Base-by-base conservation (phyloP, 2,329 filamentous ascomycete genomes). In the Fusarium subglutinans region DNA sequence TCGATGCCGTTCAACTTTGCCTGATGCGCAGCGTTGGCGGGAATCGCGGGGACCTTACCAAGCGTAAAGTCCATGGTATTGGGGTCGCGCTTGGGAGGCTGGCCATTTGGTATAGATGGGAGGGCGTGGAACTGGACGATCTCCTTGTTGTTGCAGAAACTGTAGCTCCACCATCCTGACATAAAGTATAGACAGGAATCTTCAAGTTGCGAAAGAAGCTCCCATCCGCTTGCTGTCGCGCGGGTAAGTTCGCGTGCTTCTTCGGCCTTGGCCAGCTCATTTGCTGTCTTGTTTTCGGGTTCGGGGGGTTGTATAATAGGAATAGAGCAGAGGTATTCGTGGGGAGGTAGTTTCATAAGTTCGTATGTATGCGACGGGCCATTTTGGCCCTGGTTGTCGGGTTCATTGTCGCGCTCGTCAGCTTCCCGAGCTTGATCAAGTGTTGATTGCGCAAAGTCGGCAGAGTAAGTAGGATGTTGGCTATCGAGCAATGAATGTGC, bases 111-210 rank as follows among this genome's bases (percentile, higher is more conserved):
- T 24, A 83, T 83, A 5, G 90, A 90, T 2, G 94, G 89, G 67
- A 96, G 84, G 50, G 94, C 94, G 81, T 98, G 95, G 83, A 97
- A 98, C 82, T 98, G 95, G 78, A 94, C 93, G 70, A 98, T 92
- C 72, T 96, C 91, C 70, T 92, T 89, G 80, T 94, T 94, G 84
- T 97, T 96, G 86, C 95, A 98, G 82, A 98, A 98, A 77, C 92
- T 93, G 83, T 98, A 98, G 79, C 93, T 96, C 95, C 95, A 98
- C 95, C 95, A 98, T 1, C 95, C 95, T 2, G 91, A 93, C 74
- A 95, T 85, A 73, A 87, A 90, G 84, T 96, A 97, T 72, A 98
- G 89, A 82, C 95, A 98, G 8, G 91, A 93, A 60, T 95, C 89
- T 64, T 96, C 90, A 82, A 98, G 92, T 33, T 91, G 90, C 73